Evolutionary conservation across 1,284 basidiomycete genomes (phyloP).

Genomic region (Termitomyces sp.): DNA sequence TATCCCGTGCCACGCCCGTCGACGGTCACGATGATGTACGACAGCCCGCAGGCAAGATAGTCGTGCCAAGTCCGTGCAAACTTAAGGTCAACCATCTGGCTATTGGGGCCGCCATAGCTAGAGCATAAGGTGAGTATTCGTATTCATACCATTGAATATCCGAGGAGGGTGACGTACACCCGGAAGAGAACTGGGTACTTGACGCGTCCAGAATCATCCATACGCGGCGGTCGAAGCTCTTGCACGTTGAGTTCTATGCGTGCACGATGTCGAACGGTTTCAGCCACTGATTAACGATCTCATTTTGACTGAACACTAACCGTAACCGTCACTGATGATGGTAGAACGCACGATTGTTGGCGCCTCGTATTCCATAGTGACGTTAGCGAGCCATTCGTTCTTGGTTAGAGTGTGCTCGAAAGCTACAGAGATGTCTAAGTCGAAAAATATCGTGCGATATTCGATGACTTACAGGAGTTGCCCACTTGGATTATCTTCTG

Average conservation of each 20-base stretch:
- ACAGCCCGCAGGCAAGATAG: conserved; percentile 76
- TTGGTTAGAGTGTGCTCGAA: conserved; percentile 65
- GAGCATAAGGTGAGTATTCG: not conserved
- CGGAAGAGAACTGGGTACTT: conserved; percentile 91
- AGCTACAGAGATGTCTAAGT: conserved; percentile 31
- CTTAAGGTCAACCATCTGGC: conserved; percentile 67
- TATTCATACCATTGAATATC: not conserved
- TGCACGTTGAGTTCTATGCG: conserved; percentile 74
- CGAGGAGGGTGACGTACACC: conserved; percentile 49
- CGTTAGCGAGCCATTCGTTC: conserved; percentile 65
- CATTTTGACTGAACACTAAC: conserved; percentile 33
- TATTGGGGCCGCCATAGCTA: conserved; percentile 88
- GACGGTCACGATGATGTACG: conserved; percentile 84
- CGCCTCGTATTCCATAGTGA: conserved; percentile 67
- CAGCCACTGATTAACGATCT: not conserved
- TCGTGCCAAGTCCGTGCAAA: conserved; percentile 82
- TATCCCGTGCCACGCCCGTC: conserved; percentile 95
- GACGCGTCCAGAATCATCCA: conserved; percentile 88
- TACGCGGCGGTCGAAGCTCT: conserved; percentile 85
- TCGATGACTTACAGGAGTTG: conserved; percentile 46
- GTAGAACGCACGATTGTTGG: conserved; percentile 69
- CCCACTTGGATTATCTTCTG: conserved; percentile 71
- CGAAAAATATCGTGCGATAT: not conserved
- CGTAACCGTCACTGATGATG: conserved; percentile 75
- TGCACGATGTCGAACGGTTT: not conserved